Evolutionary conservation across 176 grass and related monocot genomes (phyloP).

Genomic region (Bromus sterilis): DNA sequence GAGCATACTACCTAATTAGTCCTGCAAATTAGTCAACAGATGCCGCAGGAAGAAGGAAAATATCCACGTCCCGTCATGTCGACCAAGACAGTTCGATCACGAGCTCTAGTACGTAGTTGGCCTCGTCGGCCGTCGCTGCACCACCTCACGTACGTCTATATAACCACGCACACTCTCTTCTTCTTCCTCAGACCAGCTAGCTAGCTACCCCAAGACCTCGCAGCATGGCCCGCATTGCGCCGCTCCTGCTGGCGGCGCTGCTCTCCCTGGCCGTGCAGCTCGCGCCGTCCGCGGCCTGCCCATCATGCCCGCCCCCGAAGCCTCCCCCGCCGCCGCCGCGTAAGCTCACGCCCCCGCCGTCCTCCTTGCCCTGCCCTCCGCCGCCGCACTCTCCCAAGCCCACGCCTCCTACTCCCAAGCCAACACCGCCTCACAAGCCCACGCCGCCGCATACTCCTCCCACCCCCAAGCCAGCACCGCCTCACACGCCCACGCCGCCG

Average conservation of each 20-base stretch:
- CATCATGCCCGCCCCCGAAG: conserved; percentile 29
- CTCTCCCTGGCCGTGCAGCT: conserved; percentile 14
- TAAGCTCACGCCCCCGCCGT: neutral
- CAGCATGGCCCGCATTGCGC: conserved; percentile 14
- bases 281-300: conserved; percentile 19
- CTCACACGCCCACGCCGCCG: neutral
- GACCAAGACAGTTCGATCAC: neutral
- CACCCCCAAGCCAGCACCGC: neutral
- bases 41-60: too few relatives aligned
- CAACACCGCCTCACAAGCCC: neutral
- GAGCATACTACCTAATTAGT: too few relatives aligned
- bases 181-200: neutral
- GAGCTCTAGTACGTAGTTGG: too few relatives aligned
- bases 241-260: conserved; percentile 7
- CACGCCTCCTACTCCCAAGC: neutral
- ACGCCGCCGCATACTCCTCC: neutral
- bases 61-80: too few relatives aligned
- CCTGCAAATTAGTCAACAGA: too few relatives aligned
- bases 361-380: conserved; percentile 23
- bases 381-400: neutral
- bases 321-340: conserved; percentile 16
- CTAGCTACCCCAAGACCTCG: neutral
- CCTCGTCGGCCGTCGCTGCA: neutral
- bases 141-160: conserved; percentile 31
- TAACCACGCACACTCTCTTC: neutral